These are phyloP conservation scores for Phytophthora ramorum DNA, from an alignment of 352 stramenopile species.

Conservation along the genomic window DNA sequence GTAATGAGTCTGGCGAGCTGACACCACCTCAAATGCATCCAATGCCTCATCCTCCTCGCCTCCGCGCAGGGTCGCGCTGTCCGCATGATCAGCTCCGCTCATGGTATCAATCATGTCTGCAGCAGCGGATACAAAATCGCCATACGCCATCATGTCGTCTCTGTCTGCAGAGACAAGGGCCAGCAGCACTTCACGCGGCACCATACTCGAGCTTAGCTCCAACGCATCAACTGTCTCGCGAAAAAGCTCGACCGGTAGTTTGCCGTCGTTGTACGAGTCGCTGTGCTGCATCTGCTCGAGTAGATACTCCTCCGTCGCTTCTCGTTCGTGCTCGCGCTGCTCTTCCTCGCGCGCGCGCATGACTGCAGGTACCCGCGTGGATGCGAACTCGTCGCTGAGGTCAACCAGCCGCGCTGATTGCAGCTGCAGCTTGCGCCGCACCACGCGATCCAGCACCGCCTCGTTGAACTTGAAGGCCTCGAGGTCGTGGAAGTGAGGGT, in stretches of 20 bases:
- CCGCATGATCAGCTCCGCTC: not conserved
- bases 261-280: conserved; percentile 73
- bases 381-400: conserved; percentile 71
- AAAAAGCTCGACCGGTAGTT: conserved; percentile 55
- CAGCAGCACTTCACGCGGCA: conserved; percentile 55
- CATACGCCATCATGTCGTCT: conserved; percentile 69
- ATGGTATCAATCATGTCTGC: conserved; percentile 65
- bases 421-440: conserved; percentile 65
- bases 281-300: conserved; percentile 68
- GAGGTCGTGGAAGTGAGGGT: conserved; percentile 65
- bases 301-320: conserved; percentile 61
- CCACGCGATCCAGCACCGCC: conserved; percentile 55
- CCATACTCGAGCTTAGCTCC: conserved; percentile 38
- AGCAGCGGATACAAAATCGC: conserved; percentile 49
- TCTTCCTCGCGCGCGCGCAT: conserved; percentile 46
- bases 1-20: conserved; percentile 42
- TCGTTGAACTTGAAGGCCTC: conserved; percentile 60
- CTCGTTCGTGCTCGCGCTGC: conserved; percentile 43
- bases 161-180: conserved; percentile 59
- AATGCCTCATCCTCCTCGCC: conserved; percentile 25
- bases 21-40: conserved; percentile 41
- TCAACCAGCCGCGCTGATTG: conserved; percentile 48
- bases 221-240: conserved; percentile 46
- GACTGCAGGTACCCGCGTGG: conserved; percentile 53
- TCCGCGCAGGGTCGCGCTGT: not conserved